Evolutionary conservation across 208 protist species (phyloP), one percentile per base, ranked within the genome.

Genomic region (Acanthamoeba triangularis): DNA sequence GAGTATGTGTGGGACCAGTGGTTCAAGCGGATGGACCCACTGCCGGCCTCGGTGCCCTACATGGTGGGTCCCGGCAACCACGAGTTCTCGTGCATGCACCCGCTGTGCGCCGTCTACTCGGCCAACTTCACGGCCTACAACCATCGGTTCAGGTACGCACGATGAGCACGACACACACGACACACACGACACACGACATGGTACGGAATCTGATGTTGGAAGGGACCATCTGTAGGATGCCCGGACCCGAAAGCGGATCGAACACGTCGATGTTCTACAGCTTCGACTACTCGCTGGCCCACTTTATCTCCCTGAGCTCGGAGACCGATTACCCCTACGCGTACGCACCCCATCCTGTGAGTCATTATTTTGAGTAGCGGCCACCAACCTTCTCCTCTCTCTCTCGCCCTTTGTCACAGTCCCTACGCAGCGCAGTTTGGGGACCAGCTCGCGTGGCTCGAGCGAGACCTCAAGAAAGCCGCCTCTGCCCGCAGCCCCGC

Each of bases 101-200:
- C 59, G 44, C 41, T 92, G 52, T 74, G 78, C 3, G 78, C 49
- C 0, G n/a, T 74, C 30, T 63, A 95, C 80, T 52, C 93, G 37
- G 35, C 56, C 44, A 95, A 95, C 52, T 95, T 95, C 54, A 93
- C 80, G 4, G 84, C 63, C 25, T 95, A 93, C 94, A 74, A 85
- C 65, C 28, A 82, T 25, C 80, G 84, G 11, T 95, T 90, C 82
- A 33, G 85, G 63, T 76, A 41, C 37, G 3, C 37, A 3, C 37
- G 2, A 41, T n/a, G n/a, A n/a, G n/a, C 37, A 41, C 37, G 1
- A 41, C 37, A 41, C 37, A 41, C 37, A 41, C 37, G 37, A n/a
- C n/a, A n/a, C n/a, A n/a, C n/a, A n/a, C n/a, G n/a, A n/a, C n/a
- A n/a, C n/a, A n/a, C n/a, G n/a, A n/a, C n/a, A n/a, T n/a, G n/a